These are phyloP conservation scores for Fraxinus greggii DNA, from an alignment of 305 asterid species.

Conservation along the genomic window DNA sequence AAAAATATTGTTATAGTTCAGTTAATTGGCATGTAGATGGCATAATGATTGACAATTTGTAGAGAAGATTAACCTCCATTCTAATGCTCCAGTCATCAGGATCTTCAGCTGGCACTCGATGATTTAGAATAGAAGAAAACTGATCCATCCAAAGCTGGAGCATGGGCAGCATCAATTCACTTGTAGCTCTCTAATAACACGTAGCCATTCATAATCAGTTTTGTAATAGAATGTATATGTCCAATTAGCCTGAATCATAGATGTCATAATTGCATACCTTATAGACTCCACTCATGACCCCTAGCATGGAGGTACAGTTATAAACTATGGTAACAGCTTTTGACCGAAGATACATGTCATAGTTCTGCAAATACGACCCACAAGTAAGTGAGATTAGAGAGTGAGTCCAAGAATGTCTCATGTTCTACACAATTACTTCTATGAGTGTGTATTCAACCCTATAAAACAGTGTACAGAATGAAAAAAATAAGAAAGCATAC, in stretches of 20 bases:
- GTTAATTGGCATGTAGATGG: constrained; percentile 15
- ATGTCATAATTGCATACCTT: constrained; percentile 52
- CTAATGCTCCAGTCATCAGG: constrained; percentile 97
- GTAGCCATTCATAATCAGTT: constrained; percentile 27
- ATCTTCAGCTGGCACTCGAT: constrained; percentile 86
- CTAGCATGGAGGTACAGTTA: constrained; percentile 78
- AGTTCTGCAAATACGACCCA: constrained; percentile 47
- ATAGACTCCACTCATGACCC: constrained; percentile 84
- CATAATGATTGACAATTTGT: constrained; percentile 18
- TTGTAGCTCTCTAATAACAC: constrained; percentile 65
- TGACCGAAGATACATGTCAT: constrained; percentile 64
- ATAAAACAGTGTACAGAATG: background rate
- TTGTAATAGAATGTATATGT: constrained; percentile 13
- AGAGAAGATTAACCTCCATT: constrained; percentile 70
- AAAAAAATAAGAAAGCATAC: background rate
- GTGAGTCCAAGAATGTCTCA: background rate
- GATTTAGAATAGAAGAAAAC: constrained; percentile 58
- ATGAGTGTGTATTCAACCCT: constrained; percentile 8
- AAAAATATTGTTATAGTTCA: constrained; percentile 9
- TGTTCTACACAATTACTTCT: constrained; percentile 5
- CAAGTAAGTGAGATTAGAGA: constrained; percentile 18
- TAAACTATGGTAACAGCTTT: constrained; percentile 82
- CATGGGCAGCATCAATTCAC: constrained; percentile 70
- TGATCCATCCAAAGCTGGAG: constrained; percentile 87
- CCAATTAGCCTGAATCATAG: constrained; percentile 18